A percentile compares a stretch with the other conserved stretches of the same genome.
Conservation (phyloP, 805 yeast genomes). For the Ogataea saltuana region DNA sequence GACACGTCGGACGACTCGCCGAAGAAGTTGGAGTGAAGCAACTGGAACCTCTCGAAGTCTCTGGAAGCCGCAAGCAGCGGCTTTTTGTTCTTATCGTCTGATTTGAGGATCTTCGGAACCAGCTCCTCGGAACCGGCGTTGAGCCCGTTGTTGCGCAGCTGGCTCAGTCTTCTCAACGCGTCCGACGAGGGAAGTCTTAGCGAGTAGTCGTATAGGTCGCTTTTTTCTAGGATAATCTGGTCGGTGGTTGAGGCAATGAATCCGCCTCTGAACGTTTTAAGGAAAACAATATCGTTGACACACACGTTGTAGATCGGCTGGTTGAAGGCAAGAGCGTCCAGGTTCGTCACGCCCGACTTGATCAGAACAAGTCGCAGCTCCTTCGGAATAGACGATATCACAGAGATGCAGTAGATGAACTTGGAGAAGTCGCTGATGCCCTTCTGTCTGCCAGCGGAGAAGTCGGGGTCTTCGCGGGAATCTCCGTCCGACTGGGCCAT, state of each 20-base stretch:
- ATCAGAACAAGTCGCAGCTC: conserved; percentile 40
- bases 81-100: conserved; percentile 11
- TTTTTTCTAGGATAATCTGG: conserved; percentile 58
- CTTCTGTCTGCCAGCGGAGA: conserved; percentile 13
- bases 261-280: conserved; percentile 34
- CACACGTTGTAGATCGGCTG: conserved; percentile 65
- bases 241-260: conserved; percentile 69
- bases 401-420: conserved; percentile 57
- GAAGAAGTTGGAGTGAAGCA: conserved; percentile 26
- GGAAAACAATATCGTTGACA: conserved; percentile 53
- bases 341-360: conserved; percentile 27
- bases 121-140: conserved; percentile 14
- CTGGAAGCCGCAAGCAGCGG: conserved; percentile 36
- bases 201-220: conserved; percentile 49
- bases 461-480: conserved; percentile 10
- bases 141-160: background rate
- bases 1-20: conserved; percentile 5
- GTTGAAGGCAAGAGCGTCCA: conserved; percentile 33
- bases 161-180: conserved; percentile 1
- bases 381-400: conserved; percentile 63
- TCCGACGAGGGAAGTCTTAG: conserved; percentile 29
- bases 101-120: conserved; percentile 23
- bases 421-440: conserved; percentile 44
- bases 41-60: conserved; percentile 39
- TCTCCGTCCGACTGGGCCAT: conserved; percentile 4